phyloP scores from a whole-genome alignment of 164 flowering plant species.

The Chimonanthus praecox region DNA sequence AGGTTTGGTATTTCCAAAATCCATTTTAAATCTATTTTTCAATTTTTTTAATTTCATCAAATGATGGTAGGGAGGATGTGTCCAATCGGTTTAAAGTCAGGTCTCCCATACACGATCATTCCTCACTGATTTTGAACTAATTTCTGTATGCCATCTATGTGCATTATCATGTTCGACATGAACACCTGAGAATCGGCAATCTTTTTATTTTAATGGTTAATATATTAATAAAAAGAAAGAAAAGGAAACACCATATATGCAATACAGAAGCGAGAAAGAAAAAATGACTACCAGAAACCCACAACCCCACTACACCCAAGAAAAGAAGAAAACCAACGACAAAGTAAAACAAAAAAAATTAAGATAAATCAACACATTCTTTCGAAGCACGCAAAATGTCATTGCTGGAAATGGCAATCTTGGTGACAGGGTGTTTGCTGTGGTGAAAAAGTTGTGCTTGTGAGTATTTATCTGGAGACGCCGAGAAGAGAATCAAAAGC shows the following conservation, averaged over 20 bases:
- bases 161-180: neutral
- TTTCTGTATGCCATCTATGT: too few species aligned
- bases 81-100: neutral
- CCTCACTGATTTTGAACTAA: neutral
- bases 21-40: neutral
- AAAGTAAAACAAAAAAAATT: too few species aligned
- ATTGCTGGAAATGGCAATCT: neutral
- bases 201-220: too few species aligned
- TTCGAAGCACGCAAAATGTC: neutral
- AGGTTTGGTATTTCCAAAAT: neutral
- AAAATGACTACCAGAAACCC: too few species aligned
- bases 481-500: constrained; percentile 21
- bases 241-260: too few species aligned
- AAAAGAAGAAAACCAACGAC: too few species aligned
- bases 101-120: neutral
- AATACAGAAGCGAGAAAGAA: too few species aligned
- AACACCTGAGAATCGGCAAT: neutral
- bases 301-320: too few species aligned
- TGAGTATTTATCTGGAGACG: constrained; percentile 38
- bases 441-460: constrained; percentile 29
- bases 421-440: constrained; percentile 20
- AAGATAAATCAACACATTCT: neutral
- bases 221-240: too few species aligned
- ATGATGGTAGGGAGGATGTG: neutral
- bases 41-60: neutral